These are phyloP conservation scores for Begonia peltatifolia DNA, from an alignment of 306 rosid genomes.

Conservation along the genomic window DNA sequence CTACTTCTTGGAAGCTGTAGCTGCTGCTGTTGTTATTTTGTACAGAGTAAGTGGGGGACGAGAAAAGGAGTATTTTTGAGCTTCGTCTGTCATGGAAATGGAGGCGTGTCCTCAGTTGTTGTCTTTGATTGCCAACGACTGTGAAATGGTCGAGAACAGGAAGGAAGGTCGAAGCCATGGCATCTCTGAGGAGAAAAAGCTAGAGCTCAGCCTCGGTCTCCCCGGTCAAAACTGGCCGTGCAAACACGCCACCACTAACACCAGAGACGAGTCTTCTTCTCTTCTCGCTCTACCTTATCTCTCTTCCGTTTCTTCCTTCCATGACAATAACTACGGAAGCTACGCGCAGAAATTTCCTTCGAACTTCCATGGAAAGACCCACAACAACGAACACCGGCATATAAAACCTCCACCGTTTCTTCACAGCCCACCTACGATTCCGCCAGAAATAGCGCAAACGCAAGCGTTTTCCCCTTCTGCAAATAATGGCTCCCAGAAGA, in stretches of 20 bases:
- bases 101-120: slow-evolving; percentile 48
- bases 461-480: too few relatives aligned
- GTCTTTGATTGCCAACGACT: slow-evolving; percentile 51
- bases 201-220: slow-evolving; percentile 88
- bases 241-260: slow-evolving; percentile 17
- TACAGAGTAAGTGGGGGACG: background rate
- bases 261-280: slow-evolving; percentile 25
- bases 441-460: too few relatives aligned
- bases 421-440: background rate
- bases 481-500: too few relatives aligned
- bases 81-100: slow-evolving; percentile 17
- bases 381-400: slow-evolving; percentile 17
- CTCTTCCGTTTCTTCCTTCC: slow-evolving; percentile 4
- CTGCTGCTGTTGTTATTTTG: background rate
- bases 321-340: slow-evolving; percentile 11
- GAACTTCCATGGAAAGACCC: slow-evolving; percentile 12
- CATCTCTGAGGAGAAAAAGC: slow-evolving; percentile 42
- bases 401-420: slow-evolving; percentile 31
- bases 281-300: slow-evolving; percentile 31
- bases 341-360: slow-evolving; percentile 17
- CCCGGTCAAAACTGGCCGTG: slow-evolving; percentile 65
- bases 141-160: slow-evolving; percentile 37
- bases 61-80: slow-evolving; percentile 1
- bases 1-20: background rate
- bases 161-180: slow-evolving; percentile 23